Evolutionary conservation across 179 eudicot species (phyloP).

Genomic region (Silene coronaria): DNA sequence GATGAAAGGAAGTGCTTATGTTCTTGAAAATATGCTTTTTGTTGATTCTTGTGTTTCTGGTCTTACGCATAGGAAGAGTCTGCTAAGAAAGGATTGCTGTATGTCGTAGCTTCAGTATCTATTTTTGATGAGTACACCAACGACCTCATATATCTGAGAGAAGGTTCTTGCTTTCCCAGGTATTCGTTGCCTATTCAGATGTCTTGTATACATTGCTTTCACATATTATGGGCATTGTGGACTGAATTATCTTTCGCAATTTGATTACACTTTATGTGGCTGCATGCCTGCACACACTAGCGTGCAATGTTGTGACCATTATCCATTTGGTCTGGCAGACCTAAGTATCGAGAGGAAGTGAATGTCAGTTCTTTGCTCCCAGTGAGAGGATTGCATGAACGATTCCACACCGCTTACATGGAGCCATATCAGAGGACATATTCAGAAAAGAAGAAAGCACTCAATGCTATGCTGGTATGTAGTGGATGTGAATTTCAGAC

Average conservation of each 20-base stretch:
- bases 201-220: not conserved
- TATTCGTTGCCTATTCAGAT: slow-evolving; percentile 6
- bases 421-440: slow-evolving; percentile 34
- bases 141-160: slow-evolving; percentile 37
- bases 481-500: not conserved
- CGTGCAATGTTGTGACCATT: slow-evolving; percentile 9
- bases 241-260: not conserved
- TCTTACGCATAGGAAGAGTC: slow-evolving; percentile 30
- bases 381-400: slow-evolving; percentile 29
- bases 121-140: slow-evolving; percentile 33
- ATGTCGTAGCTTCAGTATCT: slow-evolving; percentile 32
- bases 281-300: not conserved
- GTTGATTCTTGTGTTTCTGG: not conserved
- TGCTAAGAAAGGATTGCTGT: slow-evolving; percentile 31
- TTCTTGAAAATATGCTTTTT: not conserved
- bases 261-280: not conserved
- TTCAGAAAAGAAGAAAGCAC: slow-evolving; percentile 26
- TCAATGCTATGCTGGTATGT: slow-evolving; percentile 29
- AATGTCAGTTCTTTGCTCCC: slow-evolving; percentile 23
- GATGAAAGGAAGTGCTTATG: not conserved
- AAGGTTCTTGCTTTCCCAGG: slow-evolving; percentile 42
- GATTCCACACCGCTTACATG: slow-evolving; percentile 12
- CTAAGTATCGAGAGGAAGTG: slow-evolving; percentile 24
- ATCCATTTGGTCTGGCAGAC: slow-evolving; percentile 31
- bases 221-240: not conserved